Percentiles rank a stretch among this genome's conserved stretches.
These are phyloP conservation scores for Trifolium dubium DNA, from an alignment of 306 rosid genomes.

Conservation along the genomic window DNA sequence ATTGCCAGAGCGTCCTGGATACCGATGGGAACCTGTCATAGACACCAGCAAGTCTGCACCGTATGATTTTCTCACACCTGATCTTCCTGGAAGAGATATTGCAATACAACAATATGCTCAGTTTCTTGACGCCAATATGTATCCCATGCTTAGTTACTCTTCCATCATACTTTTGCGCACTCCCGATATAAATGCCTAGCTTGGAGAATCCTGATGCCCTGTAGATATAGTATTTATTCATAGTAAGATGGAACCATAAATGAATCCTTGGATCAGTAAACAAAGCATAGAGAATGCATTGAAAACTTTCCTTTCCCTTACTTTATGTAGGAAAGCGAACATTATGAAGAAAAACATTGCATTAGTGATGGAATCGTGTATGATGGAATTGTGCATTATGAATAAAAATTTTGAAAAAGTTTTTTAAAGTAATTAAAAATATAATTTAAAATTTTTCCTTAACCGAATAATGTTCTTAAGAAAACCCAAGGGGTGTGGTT, in stretches of 20 bases:
- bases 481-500: too few species aligned
- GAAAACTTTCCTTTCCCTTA: constrained; percentile 1
- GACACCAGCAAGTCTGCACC: constrained; percentile 89
- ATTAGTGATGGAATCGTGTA: constrained; percentile 21
- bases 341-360: background rate
- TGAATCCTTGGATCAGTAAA: constrained; percentile 18
- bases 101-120: constrained; percentile 78
- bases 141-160: constrained; percentile 97
- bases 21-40: constrained; percentile 81
- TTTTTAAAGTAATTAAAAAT: too few species aligned
- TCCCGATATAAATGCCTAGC: constrained; percentile 54
- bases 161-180: constrained; percentile 77
- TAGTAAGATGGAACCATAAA: constrained; percentile 18
- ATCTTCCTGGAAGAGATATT: constrained; percentile 66
- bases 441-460: too few species aligned
- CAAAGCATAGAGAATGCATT: constrained; percentile 15
- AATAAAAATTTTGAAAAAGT: too few species aligned
- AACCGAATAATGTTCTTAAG: too few species aligned
- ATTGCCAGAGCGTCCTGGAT: constrained; percentile 85
- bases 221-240: constrained; percentile 1
- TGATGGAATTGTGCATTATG: too few species aligned
- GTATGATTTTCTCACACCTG: constrained; percentile 75
- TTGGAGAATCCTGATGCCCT: constrained; percentile 29
- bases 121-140: constrained; percentile 74
- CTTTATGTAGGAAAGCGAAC: constrained; percentile 11